Conservation (phyloP, 2,329 filamentous ascomycete genomes). For the Exophiala xenobiotica region DNA sequence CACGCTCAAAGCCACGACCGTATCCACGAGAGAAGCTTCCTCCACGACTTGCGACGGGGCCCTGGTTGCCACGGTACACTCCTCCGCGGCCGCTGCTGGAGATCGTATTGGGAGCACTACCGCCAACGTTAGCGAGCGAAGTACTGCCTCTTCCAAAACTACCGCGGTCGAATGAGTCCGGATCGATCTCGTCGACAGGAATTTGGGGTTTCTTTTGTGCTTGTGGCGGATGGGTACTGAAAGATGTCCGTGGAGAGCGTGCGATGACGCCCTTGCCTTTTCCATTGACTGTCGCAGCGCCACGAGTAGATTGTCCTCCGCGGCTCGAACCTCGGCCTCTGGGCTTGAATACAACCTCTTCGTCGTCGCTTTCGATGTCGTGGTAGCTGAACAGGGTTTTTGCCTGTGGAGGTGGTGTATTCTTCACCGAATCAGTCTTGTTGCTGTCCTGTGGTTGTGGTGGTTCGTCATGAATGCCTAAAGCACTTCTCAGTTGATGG, state of each 20-base stretch:
- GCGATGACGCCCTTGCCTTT: conserved; percentile 15
- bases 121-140: conserved; percentile 27
- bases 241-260: conserved; percentile 22
- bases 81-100: conserved; percentile 16
- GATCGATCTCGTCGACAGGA: conserved; percentile 48
- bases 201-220: conserved; percentile 37
- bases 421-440: conserved; percentile 39
- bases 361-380: conserved; percentile 50
- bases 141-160: conserved; percentile 30
- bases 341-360: conserved; percentile 46
- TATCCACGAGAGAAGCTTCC: conserved; percentile 19
- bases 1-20: conserved; percentile 26
- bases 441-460: conserved; percentile 47
- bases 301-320: conserved; percentile 12
- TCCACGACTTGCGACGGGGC: conserved; percentile 18
- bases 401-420: conserved; percentile 36
- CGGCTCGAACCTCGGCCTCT: conserved; percentile 24
- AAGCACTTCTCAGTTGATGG: conserved; percentile 47
- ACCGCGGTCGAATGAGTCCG: conserved; percentile 48
- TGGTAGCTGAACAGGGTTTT: conserved; percentile 46
- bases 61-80: conserved; percentile 12
- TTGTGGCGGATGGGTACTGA: conserved; percentile 19
- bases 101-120: conserved; percentile 14
- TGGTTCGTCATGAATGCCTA: conserved; percentile 48
- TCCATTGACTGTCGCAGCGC: conserved; percentile 9